Base-by-base conservation (phyloP, 305 asterid genomes). In the Fraxinus dipetala region DNA sequence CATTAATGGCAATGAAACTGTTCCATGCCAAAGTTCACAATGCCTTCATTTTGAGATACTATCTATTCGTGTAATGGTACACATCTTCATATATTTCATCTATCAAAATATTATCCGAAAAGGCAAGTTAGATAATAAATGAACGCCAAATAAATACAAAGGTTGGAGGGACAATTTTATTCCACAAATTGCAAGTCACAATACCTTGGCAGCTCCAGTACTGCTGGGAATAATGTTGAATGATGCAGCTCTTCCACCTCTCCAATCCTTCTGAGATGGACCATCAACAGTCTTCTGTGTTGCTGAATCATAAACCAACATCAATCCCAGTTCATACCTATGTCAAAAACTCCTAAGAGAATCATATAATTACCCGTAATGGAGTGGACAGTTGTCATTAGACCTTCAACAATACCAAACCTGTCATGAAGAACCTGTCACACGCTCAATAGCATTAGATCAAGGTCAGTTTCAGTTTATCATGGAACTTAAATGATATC, bases 231-330 rank as follows among this genome's bases (percentile, higher is more conserved):
- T 92, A 75, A 92, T 92, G 87, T 90, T 92, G 87, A 89, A 90
- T 31, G 94, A 90, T 79, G 94, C 97, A 79, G 93, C 97, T 72
- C 97, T 87, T 87, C 97, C 97, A 84, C 94, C 93, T 85, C 97
- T 90, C 94, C 94, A 91, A 89, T 91, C 97, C 87, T 92, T 92
- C 88, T 82, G 84, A 28, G 97, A 91, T 13, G 97, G 97, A 28
- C 97, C 97, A 87, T 92, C 96, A 76, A 92, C 94, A 35, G 96
- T 91, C 87, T 92, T 91, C 82, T 90, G 94, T 8, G 97, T 92
- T 36, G 96, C 95, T 91, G 83, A 80, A 87, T 36, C 78, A 81
- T 31, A 70, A 70, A 30, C 45, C 14, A 67, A 70, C 26, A 36
- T 35, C 24, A 79, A 28, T 2, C 24, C 72, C 75, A 78, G 69